These are phyloP conservation scores for Gymnopilus junonius DNA, from an alignment of 768 basidiomycete species.

Conservation along the genomic window DNA sequence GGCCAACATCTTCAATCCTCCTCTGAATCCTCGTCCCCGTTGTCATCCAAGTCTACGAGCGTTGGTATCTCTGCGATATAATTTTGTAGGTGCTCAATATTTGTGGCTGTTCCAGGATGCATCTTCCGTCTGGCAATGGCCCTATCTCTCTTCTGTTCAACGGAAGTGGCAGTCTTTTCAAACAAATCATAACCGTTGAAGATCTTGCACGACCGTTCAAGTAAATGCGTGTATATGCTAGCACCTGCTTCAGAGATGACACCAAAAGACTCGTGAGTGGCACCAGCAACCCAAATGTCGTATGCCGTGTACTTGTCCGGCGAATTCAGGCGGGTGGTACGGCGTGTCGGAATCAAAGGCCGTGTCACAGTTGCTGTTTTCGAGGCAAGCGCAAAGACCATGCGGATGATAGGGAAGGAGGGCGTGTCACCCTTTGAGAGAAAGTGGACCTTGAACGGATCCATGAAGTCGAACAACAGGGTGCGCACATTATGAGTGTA, in stretches of 20 bases:
- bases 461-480: neutral
- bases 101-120: neutral
- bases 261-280: neutral
- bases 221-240: neutral
- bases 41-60: neutral
- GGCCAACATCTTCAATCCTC: neutral
- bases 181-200: neutral
- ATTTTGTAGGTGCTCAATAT: neutral
- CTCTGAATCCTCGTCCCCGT: neutral
- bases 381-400: conserved; percentile 1
- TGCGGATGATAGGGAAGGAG: neutral
- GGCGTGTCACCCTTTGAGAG: neutral
- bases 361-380: neutral
- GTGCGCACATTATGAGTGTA: neutral
- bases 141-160: neutral
- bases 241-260: neutral
- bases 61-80: neutral
- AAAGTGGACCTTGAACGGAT: neutral
- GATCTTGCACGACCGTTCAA: neutral
- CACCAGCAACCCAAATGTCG: conserved; percentile 1
- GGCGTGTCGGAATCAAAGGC: neutral
- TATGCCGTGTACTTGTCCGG: neutral
- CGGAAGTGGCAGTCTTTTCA: neutral
- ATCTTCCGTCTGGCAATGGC: neutral
- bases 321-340: neutral